Percentiles rank a stretch among this genome's conserved stretches.
These are phyloP conservation scores for Filobasidium floriforme DNA, from an alignment of 768 basidiomycete genomes.

Conservation along the genomic window DNA sequence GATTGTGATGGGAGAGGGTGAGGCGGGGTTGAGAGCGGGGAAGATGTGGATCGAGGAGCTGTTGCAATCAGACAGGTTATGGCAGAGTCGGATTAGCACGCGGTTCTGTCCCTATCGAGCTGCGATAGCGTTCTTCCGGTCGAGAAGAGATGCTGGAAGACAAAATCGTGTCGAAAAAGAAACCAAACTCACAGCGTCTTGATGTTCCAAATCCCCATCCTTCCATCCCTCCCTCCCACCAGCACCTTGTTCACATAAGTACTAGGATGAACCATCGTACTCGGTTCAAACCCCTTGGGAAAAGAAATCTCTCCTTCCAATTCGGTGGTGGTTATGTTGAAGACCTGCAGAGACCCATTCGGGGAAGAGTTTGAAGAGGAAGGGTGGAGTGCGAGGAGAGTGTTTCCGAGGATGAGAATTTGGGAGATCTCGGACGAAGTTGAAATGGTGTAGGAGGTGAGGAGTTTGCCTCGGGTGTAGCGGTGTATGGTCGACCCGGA, in stretches of 20 bases:
- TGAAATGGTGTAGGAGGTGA: conserved; percentile 36
- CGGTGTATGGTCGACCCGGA: conserved; percentile 63
- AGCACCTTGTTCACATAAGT: conserved; percentile 96
- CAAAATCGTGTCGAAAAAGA: too few relatives aligned
- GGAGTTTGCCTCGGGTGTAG: conserved; percentile 84
- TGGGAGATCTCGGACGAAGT: conserved; percentile 50
- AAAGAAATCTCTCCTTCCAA: conserved; percentile 67
- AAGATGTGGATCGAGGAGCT: conserved; percentile 82
- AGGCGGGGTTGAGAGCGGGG: conserved; percentile 45
- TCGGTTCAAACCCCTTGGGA: conserved; percentile 76
- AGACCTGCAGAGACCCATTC: conserved; percentile 69
- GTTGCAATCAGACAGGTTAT: conserved; percentile 4
- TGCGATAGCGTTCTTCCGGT: too few relatives aligned
- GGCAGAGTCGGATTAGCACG: neutral
- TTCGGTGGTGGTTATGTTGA: conserved; percentile 60
- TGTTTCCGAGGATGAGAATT: conserved; percentile 70
- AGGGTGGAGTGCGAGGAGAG: conserved; percentile 58
- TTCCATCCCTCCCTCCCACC: conserved; percentile 70
- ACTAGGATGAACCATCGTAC: conserved; percentile 76
- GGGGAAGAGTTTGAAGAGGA: conserved; percentile 37
- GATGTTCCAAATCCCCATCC: conserved; percentile 89
- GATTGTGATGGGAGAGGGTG: conserved; percentile 58
- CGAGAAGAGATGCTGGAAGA: too few relatives aligned
- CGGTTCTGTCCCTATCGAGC: too few relatives aligned
- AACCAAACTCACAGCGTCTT: conserved; percentile 58